Base-by-base conservation (phyloP, 2,329 filamentous ascomycete genomes). In the Pestalotiopsis fici region DNA sequence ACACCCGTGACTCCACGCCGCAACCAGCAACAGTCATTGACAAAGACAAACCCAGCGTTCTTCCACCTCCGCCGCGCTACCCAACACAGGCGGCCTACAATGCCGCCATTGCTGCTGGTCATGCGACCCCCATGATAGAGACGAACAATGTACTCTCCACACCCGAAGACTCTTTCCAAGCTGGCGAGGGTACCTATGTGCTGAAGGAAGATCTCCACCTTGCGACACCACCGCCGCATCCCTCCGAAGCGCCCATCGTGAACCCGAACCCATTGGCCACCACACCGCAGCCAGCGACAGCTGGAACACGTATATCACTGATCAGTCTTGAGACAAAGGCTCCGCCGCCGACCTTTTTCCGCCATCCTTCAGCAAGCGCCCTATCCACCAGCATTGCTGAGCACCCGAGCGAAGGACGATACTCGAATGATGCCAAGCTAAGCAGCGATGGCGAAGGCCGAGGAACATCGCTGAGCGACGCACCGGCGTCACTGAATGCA, bases 221-320 rank as follows among this genome's bases (percentile, higher is more conserved):
- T 67, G 95, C 96, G 57, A 98, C 95, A 39, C 96, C 96, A 66
- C 95, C 95, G 70, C 95, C 95, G 15, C 96, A 99, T 81, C 96
- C 96, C 25, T 97, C 95, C 69, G 96, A 99, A 83, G 91, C 93
- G 13, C 95, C 94, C 25, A 83, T 95, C 54, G 82, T 92, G 67
- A 98, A 97, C 76, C 92, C 93, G 57, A 99, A 98, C 76, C 96
- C 96, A 28, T 88, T 99, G 55, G 91, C 94, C 50, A 98, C 95
- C 5, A 92, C 87, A 21, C 91, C 94, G 4, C 90, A 91, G 65
- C 93, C 95, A n/a, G 94, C 93, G 3, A 94, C 91, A 1, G 86
- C 89, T 4, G 96, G 96, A 66, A 95, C 95, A 43, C 96, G 92
- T 77, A 79, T 98, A 47, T 96, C 95, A 0, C 83, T 97, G 15